A percentile compares a stretch with the other conserved stretches of the same genome.
Conservation (phyloP, 2,329 filamentous ascomycete genomes). For the Diaporthe citri region DNA sequence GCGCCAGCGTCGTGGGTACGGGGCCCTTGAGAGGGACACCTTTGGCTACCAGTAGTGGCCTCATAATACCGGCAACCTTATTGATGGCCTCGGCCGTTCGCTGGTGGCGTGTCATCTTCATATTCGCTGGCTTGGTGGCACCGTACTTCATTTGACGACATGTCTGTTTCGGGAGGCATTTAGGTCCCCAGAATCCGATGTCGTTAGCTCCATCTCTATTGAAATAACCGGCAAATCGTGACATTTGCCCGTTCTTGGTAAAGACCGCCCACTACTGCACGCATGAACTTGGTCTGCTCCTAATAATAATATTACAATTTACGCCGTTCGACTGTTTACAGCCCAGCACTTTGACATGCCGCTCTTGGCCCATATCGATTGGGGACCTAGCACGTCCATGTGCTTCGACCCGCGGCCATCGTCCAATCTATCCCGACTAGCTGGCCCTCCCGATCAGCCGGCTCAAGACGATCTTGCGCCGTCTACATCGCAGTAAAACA, state of each 20-base stretch:
- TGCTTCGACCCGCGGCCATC: background rate
- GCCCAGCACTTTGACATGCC: constrained; percentile 1
- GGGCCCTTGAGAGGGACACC: background rate
- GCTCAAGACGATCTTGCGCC: constrained; percentile 23
- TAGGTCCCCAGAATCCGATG: background rate
- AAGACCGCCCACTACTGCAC: constrained; percentile 1
- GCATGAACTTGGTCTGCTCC: constrained; percentile 22
- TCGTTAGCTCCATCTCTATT: background rate
- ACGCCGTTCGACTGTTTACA: background rate
- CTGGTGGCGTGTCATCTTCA: background rate
- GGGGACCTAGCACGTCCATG: background rate
- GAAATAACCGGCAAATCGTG: constrained; percentile 25
- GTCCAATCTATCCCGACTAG: constrained; percentile 9
- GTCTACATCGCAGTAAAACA: constrained; percentile 26
- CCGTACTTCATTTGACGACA: background rate
- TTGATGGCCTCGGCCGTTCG: background rate
- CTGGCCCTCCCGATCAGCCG: constrained; percentile 13
- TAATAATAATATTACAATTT: constrained; percentile 11
- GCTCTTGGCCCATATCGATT: background rate
- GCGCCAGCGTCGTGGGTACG: constrained; percentile 17
- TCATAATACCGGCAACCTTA: background rate
- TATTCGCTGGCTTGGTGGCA: background rate
- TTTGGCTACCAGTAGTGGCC: background rate
- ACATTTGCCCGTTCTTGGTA: constrained; percentile 5
- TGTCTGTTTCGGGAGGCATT: background rate